Evolutionary conservation across 495 filamentous ascomycete species (phyloP).

Genomic region (Penicillium dipodomyicola): DNA sequence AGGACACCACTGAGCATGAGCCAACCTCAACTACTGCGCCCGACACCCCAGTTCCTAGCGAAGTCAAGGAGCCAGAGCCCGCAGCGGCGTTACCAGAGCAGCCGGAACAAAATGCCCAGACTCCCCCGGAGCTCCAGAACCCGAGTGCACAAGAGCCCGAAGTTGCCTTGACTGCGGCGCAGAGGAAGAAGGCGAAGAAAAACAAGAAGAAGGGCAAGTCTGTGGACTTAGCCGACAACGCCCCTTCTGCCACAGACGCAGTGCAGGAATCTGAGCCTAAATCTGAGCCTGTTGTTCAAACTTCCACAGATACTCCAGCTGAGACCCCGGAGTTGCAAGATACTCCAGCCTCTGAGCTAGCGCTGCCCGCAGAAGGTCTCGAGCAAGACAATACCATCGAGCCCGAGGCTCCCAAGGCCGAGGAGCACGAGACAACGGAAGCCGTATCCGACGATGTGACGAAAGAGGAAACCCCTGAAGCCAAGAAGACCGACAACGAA

Average conservation of each 20-base stretch:
- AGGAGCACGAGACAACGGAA: slow-evolving; percentile 9
- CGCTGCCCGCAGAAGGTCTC: not conserved
- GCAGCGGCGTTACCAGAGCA: not conserved
- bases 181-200: slow-evolving; percentile 32
- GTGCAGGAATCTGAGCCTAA: slow-evolving; percentile 7
- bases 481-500: slow-evolving; percentile 9
- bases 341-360: not conserved
- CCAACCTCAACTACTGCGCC: not conserved
- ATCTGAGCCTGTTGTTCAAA: not conserved
- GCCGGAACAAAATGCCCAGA: not conserved
- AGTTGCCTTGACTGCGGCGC: slow-evolving; percentile 18
- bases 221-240: slow-evolving; percentile 25
- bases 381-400: slow-evolving; percentile 2
- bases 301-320: not conserved
- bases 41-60: not conserved
- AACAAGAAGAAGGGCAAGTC: slow-evolving; percentile 47
- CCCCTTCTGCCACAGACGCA: slow-evolving; percentile 6
- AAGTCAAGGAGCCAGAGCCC: slow-evolving; percentile 2
- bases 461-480: slow-evolving; percentile 11
- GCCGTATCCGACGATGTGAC: slow-evolving; percentile 2
- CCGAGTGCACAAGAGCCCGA: slow-evolving; percentile 13
- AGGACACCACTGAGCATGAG: slow-evolving; percentile 5
- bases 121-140: slow-evolving; percentile 13
- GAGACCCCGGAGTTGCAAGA: slow-evolving; percentile 1
- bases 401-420: slow-evolving; percentile 1